Conservation (phyloP, 768 basidiomycete genomes). For the Rubroboletus satanas region DNA sequence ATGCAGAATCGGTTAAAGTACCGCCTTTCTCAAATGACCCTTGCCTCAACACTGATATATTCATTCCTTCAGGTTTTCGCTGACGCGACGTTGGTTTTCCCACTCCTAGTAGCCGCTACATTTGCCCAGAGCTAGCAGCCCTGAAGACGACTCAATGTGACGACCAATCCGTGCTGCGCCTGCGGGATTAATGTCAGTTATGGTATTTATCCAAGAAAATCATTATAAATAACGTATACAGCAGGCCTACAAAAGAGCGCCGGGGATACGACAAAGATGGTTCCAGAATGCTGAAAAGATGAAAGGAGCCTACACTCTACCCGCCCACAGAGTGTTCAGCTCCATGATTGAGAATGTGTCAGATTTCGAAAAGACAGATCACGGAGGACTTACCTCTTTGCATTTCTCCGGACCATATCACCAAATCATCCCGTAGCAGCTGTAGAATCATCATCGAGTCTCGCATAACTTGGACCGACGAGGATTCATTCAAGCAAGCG, state of each 20-base stretch:
- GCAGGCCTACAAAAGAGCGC: neutral
- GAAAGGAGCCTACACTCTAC: constrained; percentile 5
- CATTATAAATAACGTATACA: constrained; percentile 14
- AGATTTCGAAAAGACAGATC: constrained; percentile 6
- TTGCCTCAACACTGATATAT: constrained; percentile 4
- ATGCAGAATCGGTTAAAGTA: constrained; percentile 81
- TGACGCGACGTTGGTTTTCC: constrained; percentile 97
- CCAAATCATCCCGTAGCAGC: constrained; percentile 77
- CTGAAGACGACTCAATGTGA: neutral
- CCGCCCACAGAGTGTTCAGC: constrained; percentile 20
- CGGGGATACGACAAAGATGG: neutral
- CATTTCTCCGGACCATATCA: constrained; percentile 83
- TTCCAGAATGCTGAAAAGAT: neutral
- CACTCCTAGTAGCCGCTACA: constrained; percentile 90
- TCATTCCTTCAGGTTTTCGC: constrained; percentile 60
- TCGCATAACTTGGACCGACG: constrained; percentile 44
- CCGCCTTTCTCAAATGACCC: neutral
- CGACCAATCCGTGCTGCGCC: neutral
- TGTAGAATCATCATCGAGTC: constrained; percentile 85
- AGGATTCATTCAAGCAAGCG: constrained; percentile 47
- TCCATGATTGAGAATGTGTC: constrained; percentile 15
- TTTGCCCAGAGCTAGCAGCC: constrained; percentile 54
- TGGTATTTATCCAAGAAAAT: neutral
- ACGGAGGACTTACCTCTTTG: constrained; percentile 34
- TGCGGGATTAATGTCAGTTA: neutral